Evolutionary conservation across 2,329 filamentous ascomycete genomes (phyloP).

Genomic region (Alternaria longipes): DNA sequence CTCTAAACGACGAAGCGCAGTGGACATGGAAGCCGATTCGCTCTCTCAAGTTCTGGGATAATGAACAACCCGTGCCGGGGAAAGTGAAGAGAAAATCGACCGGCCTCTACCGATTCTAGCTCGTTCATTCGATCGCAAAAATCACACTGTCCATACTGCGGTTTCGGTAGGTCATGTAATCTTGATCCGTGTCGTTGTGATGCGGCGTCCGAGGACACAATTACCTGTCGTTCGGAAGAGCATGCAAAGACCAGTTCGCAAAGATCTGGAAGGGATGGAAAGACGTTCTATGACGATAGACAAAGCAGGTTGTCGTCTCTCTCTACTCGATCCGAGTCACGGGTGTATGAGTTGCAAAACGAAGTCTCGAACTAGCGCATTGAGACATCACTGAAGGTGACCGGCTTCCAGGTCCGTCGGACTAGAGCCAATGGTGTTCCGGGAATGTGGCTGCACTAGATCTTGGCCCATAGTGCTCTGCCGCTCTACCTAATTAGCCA

Average conservation of each 20-base stretch:
- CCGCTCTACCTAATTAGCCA: background rate
- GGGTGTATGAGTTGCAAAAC: background rate
- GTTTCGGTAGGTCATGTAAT: background rate
- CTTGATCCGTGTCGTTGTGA: background rate
- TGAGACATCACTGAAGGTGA: background rate
- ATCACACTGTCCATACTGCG: background rate
- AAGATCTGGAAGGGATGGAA: background rate
- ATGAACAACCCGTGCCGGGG: background rate
- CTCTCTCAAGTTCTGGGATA: constrained; percentile 28
- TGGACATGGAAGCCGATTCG: constrained; percentile 28
- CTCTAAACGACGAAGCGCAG: constrained; percentile 42
- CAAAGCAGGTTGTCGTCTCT: background rate
- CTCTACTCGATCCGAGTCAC: too few species aligned
- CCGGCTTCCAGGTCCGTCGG: background rate
- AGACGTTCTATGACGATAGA: background rate
- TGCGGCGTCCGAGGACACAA: too few species aligned
- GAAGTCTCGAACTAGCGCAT: background rate
- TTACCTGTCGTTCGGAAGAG: background rate
- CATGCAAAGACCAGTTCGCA: background rate
- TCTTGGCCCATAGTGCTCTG: background rate
- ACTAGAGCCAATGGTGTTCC: background rate
- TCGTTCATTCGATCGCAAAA: background rate
- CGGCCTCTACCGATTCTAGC: constrained; percentile 20
- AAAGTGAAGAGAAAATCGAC: constrained; percentile 20
- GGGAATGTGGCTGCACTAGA: background rate